These are phyloP conservation scores for Peronospora farinosa DNA, from an alignment of 352 stramenopile species.

Conservation along the genomic window DNA sequence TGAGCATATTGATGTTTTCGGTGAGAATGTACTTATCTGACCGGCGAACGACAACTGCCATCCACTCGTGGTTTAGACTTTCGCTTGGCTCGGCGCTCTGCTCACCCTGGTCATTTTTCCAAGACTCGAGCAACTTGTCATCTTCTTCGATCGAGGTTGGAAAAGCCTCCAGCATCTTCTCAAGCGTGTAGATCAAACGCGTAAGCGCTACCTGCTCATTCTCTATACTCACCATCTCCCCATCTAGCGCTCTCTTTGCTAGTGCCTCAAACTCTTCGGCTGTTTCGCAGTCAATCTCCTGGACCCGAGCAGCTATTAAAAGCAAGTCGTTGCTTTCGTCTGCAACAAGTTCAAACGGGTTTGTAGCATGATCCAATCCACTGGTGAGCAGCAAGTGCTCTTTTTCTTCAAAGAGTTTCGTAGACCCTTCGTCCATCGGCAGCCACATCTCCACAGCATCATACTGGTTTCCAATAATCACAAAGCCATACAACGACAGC, in stretches of 20 bases:
- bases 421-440: conserved; percentile 48
- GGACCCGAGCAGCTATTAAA: conserved; percentile 54
- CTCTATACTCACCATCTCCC: conserved; percentile 43
- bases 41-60: conserved; percentile 47
- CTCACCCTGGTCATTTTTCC: conserved; percentile 18
- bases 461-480: conserved; percentile 57
- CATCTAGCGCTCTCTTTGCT: conserved; percentile 42
- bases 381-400: conserved; percentile 35
- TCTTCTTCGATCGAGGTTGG: conserved; percentile 39
- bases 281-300: conserved; percentile 52
- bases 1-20: conserved; percentile 63
- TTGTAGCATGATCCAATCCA: conserved; percentile 53
- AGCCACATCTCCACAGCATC: conserved; percentile 73
- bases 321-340: conserved; percentile 64
- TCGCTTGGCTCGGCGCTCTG: conserved; percentile 20
- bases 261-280: conserved; percentile 30
- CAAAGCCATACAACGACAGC: conserved; percentile 74
- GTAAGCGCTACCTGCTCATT: conserved; percentile 51
- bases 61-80: conserved; percentile 36
- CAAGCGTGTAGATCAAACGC: conserved; percentile 53
- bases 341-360: conserved; percentile 55
- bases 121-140: conserved; percentile 30
- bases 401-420: conserved; percentile 43
- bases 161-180: conserved; percentile 54
- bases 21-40: conserved; percentile 61